A percentile compares a stretch with the other conserved stretches of the same genome.
Conservation (phyloP, 805 yeast genomes). For the Candida arabinofermentans region DNA sequence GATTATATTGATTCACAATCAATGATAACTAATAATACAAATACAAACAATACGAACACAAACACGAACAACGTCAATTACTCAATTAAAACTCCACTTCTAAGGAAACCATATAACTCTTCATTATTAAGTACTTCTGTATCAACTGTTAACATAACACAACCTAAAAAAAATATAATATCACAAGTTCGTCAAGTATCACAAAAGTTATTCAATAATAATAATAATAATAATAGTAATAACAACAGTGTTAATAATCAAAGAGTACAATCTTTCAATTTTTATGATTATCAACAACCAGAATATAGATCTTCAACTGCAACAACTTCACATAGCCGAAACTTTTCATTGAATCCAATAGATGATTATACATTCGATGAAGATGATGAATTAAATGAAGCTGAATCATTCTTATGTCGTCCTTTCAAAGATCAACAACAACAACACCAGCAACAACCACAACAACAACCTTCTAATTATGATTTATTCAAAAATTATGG, state of each 20-base stretch:
- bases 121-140: too few species aligned
- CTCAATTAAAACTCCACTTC: too few species aligned
- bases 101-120: too few species aligned
- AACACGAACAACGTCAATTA: background rate
- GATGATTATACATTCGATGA: constrained; percentile 17
- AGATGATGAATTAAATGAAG: constrained; percentile 22
- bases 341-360: constrained; percentile 13
- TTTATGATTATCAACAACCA: constrained; percentile 1
- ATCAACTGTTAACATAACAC: too few species aligned
- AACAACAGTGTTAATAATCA: background rate
- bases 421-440: constrained; percentile 7
- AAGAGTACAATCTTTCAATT: constrained; percentile 1
- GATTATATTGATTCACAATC: too few species aligned
- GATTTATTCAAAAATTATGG: constrained; percentile 11
- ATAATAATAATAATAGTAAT: background rate
- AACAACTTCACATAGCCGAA: constrained; percentile 3
- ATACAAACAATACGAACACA: background rate
- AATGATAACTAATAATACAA: too few species aligned
- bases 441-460: background rate
- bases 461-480: constrained; percentile 1
- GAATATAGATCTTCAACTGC: background rate
- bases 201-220: too few species aligned
- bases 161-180: too few species aligned
- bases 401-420: constrained; percentile 21
- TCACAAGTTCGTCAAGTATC: too few species aligned